A percentile compares a stretch with the other conserved stretches of the same genome.
Evolutionary conservation across 2,329 filamentous ascomycete genomes (phyloP).

Genomic region (Penicillium sp.): DNA sequence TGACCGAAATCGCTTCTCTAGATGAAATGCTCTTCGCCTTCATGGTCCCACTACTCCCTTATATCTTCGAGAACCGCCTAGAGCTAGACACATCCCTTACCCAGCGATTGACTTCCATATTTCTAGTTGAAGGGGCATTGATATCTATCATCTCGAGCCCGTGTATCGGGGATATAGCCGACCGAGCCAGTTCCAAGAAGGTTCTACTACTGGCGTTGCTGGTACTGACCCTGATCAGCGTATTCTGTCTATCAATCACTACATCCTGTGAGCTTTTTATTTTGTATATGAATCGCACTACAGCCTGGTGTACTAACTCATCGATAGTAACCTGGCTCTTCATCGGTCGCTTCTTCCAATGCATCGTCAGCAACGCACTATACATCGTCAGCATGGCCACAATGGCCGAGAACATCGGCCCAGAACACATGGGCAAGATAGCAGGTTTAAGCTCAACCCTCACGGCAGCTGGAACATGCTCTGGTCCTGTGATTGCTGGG

Average conservation of each 20-base stretch:
- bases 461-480: constrained; percentile 18
- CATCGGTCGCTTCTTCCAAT: constrained; percentile 17
- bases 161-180: constrained; percentile 16
- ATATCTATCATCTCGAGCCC: constrained; percentile 21
- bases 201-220: constrained; percentile 6
- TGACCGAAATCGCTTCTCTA: not conserved
- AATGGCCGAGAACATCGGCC: constrained; percentile 14
- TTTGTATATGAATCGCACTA: not conserved
- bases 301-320: not conserved
- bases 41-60: constrained; percentile 21
- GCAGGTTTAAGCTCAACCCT: constrained; percentile 9
- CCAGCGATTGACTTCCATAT: constrained; percentile 16
- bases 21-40: constrained; percentile 23
- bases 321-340: constrained; percentile 8
- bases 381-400: constrained; percentile 15
- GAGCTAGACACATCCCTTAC: constrained; percentile 11
- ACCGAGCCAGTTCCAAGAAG: constrained; percentile 16
- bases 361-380: constrained; percentile 11
- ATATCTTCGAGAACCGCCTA: constrained; percentile 18
- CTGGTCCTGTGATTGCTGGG: constrained; percentile 27
- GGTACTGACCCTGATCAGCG: constrained; percentile 10
- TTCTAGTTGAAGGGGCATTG: constrained; percentile 21
- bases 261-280: not conserved
- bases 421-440: constrained; percentile 17
- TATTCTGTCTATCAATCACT: constrained; percentile 11